These are phyloP conservation scores for Blepharisma undulans DNA, from an alignment of 169 alveolate species.

Conservation along the genomic window DNA sequence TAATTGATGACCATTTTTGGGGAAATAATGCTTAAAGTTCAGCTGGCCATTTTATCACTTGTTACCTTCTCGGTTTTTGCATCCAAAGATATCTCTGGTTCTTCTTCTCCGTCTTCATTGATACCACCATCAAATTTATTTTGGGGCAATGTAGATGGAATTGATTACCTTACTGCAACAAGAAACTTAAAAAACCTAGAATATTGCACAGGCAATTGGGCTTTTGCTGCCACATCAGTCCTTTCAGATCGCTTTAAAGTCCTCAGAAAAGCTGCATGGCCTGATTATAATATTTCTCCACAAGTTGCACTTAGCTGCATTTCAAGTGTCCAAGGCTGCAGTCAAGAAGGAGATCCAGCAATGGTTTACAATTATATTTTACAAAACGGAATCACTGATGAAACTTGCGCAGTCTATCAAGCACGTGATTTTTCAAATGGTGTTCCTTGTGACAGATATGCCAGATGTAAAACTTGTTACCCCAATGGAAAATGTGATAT, in stretches of 20 bases:
- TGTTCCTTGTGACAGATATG: slow-evolving; percentile 47
- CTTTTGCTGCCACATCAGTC: slow-evolving; percentile 69
- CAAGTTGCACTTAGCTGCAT: slow-evolving; percentile 62
- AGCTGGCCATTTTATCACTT: too few species aligned
- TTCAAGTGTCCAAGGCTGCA: background rate
- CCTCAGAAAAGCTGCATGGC: slow-evolving; percentile 70
- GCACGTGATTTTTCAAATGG: slow-evolving; percentile 73
- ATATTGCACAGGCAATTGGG: slow-evolving; percentile 83
- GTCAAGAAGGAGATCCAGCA: slow-evolving; percentile 62
- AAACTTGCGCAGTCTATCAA: slow-evolving; percentile 73
- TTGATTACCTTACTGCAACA: slow-evolving; percentile 62
- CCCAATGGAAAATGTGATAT: slow-evolving; percentile 52
- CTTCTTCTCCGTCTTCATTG: too few species aligned
- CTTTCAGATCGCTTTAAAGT: slow-evolving; percentile 74
- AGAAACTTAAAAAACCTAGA: slow-evolving; percentile 71
- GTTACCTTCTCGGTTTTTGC: too few species aligned
- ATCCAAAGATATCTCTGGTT: too few species aligned
- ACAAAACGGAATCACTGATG: slow-evolving; percentile 70
- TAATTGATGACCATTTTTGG: too few species aligned
- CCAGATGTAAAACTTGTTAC: slow-evolving; percentile 60
- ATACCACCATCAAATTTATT: slow-evolving; percentile 55
- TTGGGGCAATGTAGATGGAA: slow-evolving; percentile 71
- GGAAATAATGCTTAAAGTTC: too few species aligned
- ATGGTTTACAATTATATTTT: slow-evolving; percentile 59
- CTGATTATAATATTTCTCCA: slow-evolving; percentile 68